Percentiles rank a stretch among this genome's conserved stretches.
Evolutionary conservation across 164 flowering plant genomes (phyloP).

Genomic region (Berberis vulgaris): DNA sequence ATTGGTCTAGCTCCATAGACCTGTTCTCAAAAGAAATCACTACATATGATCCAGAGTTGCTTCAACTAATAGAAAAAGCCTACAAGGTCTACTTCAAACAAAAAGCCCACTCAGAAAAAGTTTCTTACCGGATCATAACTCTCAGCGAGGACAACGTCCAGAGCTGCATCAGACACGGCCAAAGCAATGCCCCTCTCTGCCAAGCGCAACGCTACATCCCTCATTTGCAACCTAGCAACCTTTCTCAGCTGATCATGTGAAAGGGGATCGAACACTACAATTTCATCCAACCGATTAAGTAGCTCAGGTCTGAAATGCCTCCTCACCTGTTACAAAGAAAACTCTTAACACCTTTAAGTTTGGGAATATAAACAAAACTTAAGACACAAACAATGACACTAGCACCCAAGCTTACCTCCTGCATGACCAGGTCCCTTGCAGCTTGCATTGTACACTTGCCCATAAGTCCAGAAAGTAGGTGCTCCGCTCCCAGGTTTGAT

Average conservation of each 20-base stretch:
- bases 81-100: no score
- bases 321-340: neutral
- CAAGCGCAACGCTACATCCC: neutral
- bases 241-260: neutral
- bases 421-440: neutral
- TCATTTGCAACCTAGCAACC: neutral
- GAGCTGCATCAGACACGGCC: neutral
- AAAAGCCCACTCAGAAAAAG: no score
- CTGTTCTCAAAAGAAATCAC: no score
- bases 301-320: neutral
- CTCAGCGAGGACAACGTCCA: neutral
- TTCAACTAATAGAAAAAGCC: no score
- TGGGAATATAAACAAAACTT: no score
- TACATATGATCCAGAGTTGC: no score
- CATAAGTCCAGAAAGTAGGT: neutral
- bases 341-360: no score
- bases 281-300: neutral
- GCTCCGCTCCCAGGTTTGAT: slow-evolving; percentile 76
- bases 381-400: no score
- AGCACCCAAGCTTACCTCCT: neutral
- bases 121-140: slow-evolving; percentile 14
- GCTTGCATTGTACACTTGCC: neutral
- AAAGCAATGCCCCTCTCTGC: slow-evolving; percentile 1
- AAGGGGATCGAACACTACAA: neutral
- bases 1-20: slow-evolving; percentile 76